Evolutionary conservation across 345 rosid species (phyloP), one percentile per base, ranked within the genome.

Genomic region (Linum lewisii): DNA sequence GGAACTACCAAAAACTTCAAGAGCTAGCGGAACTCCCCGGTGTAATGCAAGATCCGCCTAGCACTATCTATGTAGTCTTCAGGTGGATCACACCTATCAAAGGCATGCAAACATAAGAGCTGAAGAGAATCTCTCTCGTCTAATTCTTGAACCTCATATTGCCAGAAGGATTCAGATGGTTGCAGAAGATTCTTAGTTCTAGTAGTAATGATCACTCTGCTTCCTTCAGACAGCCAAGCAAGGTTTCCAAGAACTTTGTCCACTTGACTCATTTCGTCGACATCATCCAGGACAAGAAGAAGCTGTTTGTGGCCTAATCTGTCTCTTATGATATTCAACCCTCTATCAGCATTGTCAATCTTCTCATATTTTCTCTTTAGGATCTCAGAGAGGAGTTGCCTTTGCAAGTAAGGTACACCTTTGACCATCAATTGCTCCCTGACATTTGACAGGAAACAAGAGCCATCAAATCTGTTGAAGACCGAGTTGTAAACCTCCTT

Each of bases 391-490:
- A 68, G 49, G 21, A 72, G 66, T 32, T 67, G 36, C 54, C 44
- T 55, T 20, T 66, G 72, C 50, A 72, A 56, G 19, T 60, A 23
- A 8, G 25, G 6, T 18, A 67, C 49, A 16, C 76, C 69, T 2
- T 51, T 32, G 15, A 34, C 54, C 22, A 1, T 21, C 1, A 54
- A 24, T 3, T 23, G 19, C 4, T 64, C 63, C n/a, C 66, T 49
- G 23, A 72, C 63, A 29, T 68, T 56, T 16, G 36, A 42, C 9
- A 69, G 59, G 59, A 73, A 73, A 67, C 77, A 51, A 47, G 73
- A 24, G 20, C 58, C 13, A 6, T 65, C 67, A 62, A 62, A 73
- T n/a, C 7, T 11, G 4, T 37, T 11, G 20, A 9, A 49, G 15
- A 65, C 10, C 20, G 24, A 19, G 16, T 69, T 54, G 38, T 50